Conservation (phyloP, 768 basidiomycete genomes). For the Scleroderma bovista region DNA sequence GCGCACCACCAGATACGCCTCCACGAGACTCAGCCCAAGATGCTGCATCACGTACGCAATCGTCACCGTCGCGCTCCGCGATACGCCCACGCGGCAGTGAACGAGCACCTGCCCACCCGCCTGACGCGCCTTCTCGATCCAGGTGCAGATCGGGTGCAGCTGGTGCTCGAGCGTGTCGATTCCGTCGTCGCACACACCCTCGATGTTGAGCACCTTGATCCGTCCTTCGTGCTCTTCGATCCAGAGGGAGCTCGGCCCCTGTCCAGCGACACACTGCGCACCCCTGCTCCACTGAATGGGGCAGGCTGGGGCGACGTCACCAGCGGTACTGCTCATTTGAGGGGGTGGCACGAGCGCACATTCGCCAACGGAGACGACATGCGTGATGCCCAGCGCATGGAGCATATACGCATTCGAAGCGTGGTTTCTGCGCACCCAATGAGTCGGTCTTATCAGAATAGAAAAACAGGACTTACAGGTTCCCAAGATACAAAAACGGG, state of each 20-base stretch:
- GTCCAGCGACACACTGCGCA: constrained; percentile 38
- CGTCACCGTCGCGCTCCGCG: constrained; percentile 87
- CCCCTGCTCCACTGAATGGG: constrained; percentile 1
- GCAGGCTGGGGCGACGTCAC: neutral
- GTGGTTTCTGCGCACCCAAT: constrained; percentile 60
- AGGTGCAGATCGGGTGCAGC: constrained; percentile 82
- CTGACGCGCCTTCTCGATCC: constrained; percentile 83
- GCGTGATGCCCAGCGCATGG: constrained; percentile 90
- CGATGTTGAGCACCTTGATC: constrained; percentile 87
- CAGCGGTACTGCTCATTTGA: constrained; percentile 29
- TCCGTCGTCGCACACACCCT: constrained; percentile 92
- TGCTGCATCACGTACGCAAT: constrained; percentile 99
- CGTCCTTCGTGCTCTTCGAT: constrained; percentile 83
- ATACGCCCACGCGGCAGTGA: constrained; percentile 99
- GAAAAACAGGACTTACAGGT: constrained; percentile 58
- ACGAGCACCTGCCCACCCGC: constrained; percentile 89
- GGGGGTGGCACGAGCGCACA: constrained; percentile 83
- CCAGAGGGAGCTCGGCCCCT: constrained; percentile 69
- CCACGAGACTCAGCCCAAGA: constrained; percentile 76
- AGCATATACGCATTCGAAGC: constrained; percentile 95
- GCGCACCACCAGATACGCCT: constrained; percentile 90
- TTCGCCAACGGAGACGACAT: constrained; percentile 96
- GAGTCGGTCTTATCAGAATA: neutral
- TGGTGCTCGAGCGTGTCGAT: constrained; percentile 92
- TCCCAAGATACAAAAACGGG: constrained; percentile 91